Base-by-base conservation (phyloP, 2,329 filamentous ascomycete genomes). In the Corinectria fuckeliana region DNA sequence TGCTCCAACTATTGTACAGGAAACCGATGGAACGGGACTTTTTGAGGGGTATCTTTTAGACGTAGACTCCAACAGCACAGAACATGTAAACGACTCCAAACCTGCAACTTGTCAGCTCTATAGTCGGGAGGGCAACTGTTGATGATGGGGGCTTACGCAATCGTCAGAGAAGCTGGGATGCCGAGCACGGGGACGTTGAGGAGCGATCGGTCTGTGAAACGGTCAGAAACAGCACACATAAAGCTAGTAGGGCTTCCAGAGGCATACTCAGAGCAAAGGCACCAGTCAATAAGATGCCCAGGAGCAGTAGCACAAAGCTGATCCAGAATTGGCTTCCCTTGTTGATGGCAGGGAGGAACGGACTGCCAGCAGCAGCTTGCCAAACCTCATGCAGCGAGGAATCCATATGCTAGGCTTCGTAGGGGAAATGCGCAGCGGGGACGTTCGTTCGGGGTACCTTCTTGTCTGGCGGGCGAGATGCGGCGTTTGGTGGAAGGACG, bases 41-140 rank as follows among this genome's bases (percentile, higher is more conserved):
- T 70, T 69, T 42, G 23, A 28, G 50, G 71, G 80, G 78, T 81
- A 80, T 86, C 76, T 82, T n/a, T 87, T 86, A 99, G 77, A 99
- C 92, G 88, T 99, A 98, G 74, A 99, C 95, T 76, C 95, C 95
- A 75, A 95, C 95, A 61, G 93, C 95, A 80, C 95, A 99, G 80
- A 99, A 98, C 90, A 97, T 97, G 80, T 95, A 97, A 44, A 99
- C 93, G 50, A 94, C 90, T 70, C 95, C 95, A 77, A 97, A 91
- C 50, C 94, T 97, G 73, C 10, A 21, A 25, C 26, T 11, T 11
- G 23, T 69, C 53, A 74, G 74, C 52, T 41, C 50, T 21, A 23
- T 34, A 48, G 11, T 39, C n/a, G 44, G 10, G 45, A 56, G 1
- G 4, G 6, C 11, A 16, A 25, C 44, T 16, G 26, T 41, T 3